phyloP scores from a whole-genome alignment of 2,329 filamentous ascomycete species.

The Sporothrix globosa region DNA sequence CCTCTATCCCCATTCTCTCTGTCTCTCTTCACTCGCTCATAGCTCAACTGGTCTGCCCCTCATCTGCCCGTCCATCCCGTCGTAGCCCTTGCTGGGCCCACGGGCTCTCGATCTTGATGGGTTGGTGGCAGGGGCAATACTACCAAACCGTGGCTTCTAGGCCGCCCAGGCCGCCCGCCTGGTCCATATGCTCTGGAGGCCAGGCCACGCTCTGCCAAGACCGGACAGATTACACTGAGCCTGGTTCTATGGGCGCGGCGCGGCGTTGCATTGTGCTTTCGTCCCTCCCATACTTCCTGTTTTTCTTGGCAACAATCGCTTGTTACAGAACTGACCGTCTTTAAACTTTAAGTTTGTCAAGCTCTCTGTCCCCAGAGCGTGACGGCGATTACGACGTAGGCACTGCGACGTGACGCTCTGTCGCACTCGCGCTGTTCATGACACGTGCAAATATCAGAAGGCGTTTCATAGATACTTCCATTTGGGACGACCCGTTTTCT shows the following conservation, averaged over 20 bases:
- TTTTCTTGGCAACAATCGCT: slow-evolving; percentile 17
- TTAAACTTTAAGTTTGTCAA: slow-evolving; percentile 18
- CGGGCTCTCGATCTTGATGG: slow-evolving; percentile 18
- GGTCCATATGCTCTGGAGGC: no score
- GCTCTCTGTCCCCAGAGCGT: neutral
- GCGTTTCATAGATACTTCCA: no score
- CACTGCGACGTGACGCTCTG: neutral
- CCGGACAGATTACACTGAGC: neutral
- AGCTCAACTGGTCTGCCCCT: neutral
- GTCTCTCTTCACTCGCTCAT: no score
- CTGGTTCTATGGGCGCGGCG: neutral
- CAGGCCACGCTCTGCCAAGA: slow-evolving; percentile 4
- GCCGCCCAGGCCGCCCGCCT: neutral
- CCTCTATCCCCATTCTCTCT: no score
- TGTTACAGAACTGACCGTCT: neutral
- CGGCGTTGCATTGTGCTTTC: slow-evolving; percentile 18
- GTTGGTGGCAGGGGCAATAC: neutral
- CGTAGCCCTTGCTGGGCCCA: slow-evolving; percentile 14
- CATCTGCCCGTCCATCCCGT: slow-evolving; percentile 20
- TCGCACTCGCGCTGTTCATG: no score
- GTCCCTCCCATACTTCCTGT: slow-evolving; percentile 13
- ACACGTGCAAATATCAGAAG: neutral
- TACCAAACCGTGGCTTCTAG: neutral
- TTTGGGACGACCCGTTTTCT: no score
- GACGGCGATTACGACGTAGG: neutral